Conservation (phyloP, 352 stramenopile species). For the Globisporangium heterothallicum region DNA sequence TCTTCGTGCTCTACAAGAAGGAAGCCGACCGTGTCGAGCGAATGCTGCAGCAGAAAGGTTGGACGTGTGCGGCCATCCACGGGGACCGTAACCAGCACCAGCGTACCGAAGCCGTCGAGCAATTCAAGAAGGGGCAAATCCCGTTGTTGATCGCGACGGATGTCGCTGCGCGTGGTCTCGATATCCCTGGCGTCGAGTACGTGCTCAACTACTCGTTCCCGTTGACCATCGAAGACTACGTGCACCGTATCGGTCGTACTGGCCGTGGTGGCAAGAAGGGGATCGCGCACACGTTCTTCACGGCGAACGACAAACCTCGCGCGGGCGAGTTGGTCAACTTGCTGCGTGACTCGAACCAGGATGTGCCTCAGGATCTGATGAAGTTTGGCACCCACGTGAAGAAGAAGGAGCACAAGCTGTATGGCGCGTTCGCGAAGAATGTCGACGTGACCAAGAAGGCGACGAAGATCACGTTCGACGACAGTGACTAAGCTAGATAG, state of each 20-base stretch:
- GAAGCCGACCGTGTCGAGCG: conserved; percentile 94
- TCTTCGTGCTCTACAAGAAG: conserved; percentile 99
- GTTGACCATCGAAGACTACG: conserved; percentile 97
- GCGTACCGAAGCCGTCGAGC: conserved; percentile 86
- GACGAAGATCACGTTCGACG: conserved; percentile 96
- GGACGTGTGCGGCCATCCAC: conserved; percentile 93
- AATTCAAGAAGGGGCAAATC: conserved; percentile 94
- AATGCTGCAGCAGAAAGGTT: conserved; percentile 90
- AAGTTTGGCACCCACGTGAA: conserved; percentile 99
- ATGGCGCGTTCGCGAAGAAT: conserved; percentile 95
- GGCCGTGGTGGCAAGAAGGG: conserved; percentile 93
- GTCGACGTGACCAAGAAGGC: conserved; percentile 95
- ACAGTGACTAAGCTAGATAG: conserved; percentile 38
- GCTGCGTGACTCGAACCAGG: conserved; percentile 91
- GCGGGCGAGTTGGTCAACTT: conserved; percentile 96
- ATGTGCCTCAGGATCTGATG: conserved; percentile 91
- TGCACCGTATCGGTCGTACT: conserved; percentile 94
- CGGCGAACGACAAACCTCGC: conserved; percentile 94
- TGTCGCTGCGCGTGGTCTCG: conserved; percentile 94
- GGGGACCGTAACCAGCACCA: conserved; percentile 93
- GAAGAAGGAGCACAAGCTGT: conserved; percentile 99
- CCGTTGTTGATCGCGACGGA: conserved; percentile 96
- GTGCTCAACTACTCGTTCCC: conserved; percentile 98
- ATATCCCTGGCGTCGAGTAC: conserved; percentile 96
- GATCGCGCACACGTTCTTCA: conserved; percentile 97